Evolutionary conservation across 106 monocot species (phyloP), one percentile per base, ranked within the genome.

Genomic region (Acorus calamus): DNA sequence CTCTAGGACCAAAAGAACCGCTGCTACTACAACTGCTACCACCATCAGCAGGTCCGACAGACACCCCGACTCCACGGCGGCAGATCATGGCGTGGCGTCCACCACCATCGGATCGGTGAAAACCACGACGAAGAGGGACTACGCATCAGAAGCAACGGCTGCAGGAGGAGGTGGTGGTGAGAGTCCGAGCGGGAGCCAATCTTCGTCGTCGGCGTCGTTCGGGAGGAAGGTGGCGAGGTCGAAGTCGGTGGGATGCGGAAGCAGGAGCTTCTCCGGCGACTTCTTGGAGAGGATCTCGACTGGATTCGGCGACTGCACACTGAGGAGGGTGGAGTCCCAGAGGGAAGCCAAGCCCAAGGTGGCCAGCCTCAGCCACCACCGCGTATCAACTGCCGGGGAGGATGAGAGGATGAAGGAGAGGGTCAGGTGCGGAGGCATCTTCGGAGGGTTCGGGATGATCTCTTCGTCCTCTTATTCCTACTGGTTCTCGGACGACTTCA

Each of bases 241-340:
- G 42, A 71, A 81, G 52, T 85, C 81, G 52, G 81, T 85, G 47
- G 80, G 84, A 3, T 85, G 84, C 68, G 80, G 80, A 7, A 81
- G 74, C 53, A 59, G 81, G 43, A 81, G 80, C 78, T 85, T 85
- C 70, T 85, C 78, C 14, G 80, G 84, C 0, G 84, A 85, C 63
- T 85, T 85, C 57, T 61, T 85, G 57, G 80, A 85, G 74, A 70
- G 84, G 63, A 66, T 85, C 67, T 85, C 84, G 8, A 81, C 64
- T 5, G 80, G 84, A 3, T 80, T 80, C 47, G 84, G 81, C 2
- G 80, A 81, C 66, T 81, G 84, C 68, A 72, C 84, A 2, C 71
- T 81, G 41, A 57, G 77, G 12, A 56, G 84, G 13, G 84, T 85
- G 14, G 84, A 85, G 56, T 85, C 84, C 10, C 81, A 81, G 13